Evolutionary conservation across 768 basidiomycete species (phyloP).

Genomic region (Collybiopsis confluens): DNA sequence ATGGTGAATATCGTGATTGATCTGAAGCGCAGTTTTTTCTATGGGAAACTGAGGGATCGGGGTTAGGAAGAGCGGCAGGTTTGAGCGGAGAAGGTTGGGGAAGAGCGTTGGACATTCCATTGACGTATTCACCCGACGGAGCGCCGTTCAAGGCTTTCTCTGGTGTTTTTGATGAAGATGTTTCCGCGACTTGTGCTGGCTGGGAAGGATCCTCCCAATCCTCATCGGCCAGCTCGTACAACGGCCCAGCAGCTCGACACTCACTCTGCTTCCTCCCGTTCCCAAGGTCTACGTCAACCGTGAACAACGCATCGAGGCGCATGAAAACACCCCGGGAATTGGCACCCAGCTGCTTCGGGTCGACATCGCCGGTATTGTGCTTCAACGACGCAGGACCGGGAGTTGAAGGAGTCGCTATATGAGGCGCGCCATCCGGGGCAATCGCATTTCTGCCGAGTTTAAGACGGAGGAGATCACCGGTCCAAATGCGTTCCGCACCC

Average conservation of each 20-base stretch:
- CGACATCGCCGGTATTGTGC: constrained; percentile 14
- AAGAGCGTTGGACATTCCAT: constrained; percentile 12
- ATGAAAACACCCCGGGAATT: constrained; percentile 67
- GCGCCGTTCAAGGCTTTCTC: not conserved
- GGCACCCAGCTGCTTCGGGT: constrained; percentile 42
- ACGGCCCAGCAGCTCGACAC: constrained; percentile 64
- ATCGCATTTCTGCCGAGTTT: constrained; percentile 64
- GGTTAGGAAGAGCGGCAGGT: constrained; percentile 25
- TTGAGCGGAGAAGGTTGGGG: constrained; percentile 27
- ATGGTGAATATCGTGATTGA: too few species aligned
- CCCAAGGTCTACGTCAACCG: constrained; percentile 47
- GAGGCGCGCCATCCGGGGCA: constrained; percentile 58
- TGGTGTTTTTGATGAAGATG: constrained; percentile 10
- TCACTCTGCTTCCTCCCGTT: constrained; percentile 42
- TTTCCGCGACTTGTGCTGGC: not conserved
- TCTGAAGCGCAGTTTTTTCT: too few species aligned
- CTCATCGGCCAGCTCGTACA: constrained; percentile 75
- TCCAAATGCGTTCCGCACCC: constrained; percentile 88
- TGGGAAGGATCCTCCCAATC: constrained; percentile 57
- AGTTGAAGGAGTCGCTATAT: constrained; percentile 60
- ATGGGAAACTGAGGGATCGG: constrained; percentile 16
- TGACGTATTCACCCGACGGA: not conserved
- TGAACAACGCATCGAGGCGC: constrained; percentile 60
- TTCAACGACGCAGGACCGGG: constrained; percentile 36
- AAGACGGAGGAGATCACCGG: constrained; percentile 77